phyloP scores from a whole-genome alignment of 2,329 filamentous ascomycete genomes.

The Aspergillus clavatus region DNA sequence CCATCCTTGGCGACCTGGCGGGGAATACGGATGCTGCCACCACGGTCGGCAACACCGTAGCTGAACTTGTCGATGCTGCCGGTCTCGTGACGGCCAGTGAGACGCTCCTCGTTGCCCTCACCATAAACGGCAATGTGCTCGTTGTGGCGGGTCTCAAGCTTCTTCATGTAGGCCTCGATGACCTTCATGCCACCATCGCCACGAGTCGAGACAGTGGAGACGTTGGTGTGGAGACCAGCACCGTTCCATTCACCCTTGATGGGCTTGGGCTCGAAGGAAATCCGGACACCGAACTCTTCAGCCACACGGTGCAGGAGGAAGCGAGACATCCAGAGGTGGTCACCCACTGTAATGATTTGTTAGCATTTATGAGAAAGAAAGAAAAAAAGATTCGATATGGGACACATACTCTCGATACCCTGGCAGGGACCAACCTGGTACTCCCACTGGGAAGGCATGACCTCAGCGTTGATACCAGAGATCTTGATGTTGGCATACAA shows the following conservation, averaged over 20 bases:
- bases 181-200: conserved; percentile 89
- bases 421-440: conserved; percentile 90
- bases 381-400: neutral
- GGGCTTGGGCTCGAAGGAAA: conserved; percentile 93
- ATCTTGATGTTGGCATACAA: conserved; percentile 88
- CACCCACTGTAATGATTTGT: conserved; percentile 61
- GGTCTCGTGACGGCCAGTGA: conserved; percentile 92
- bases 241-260: conserved; percentile 97
- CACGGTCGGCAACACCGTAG: conserved; percentile 93
- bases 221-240: conserved; percentile 88
- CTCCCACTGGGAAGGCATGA: conserved; percentile 98
- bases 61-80: conserved; percentile 89
- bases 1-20: conserved; percentile 78
- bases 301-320: conserved; percentile 87
- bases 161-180: conserved; percentile 83
- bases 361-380: conserved; percentile 18
- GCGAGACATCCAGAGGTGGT: conserved; percentile 91
- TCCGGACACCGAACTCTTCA: conserved; percentile 94
- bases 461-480: conserved; percentile 97
- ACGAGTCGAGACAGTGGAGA: conserved; percentile 85
- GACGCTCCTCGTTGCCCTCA: conserved; percentile 89
- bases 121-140: conserved; percentile 93
- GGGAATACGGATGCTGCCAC: conserved; percentile 87
- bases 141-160: conserved; percentile 69
- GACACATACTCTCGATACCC: conserved; percentile 76